Percentiles rank a stretch among this genome's conserved stretches.
These are phyloP conservation scores for Neurospora hispaniola DNA, from an alignment of 495 filamentous ascomycete species.

Conservation along the genomic window DNA sequence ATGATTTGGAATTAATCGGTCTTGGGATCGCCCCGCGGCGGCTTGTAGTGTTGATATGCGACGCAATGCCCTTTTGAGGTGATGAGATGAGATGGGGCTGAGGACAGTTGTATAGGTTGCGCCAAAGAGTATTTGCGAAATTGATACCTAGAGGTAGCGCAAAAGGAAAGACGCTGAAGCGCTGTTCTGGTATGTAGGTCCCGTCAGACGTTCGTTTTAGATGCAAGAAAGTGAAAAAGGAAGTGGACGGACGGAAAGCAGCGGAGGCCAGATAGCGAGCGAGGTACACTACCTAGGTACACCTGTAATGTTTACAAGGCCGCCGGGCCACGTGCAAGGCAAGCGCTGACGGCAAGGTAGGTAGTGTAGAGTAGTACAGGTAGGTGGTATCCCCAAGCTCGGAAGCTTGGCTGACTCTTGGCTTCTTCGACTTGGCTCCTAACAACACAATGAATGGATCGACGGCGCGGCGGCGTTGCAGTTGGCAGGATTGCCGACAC, in stretches of 20 bases:
- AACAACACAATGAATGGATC: not conserved
- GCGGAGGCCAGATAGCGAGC: not conserved
- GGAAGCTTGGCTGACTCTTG: not conserved
- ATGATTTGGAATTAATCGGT: not conserved
- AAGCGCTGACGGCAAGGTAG: not conserved
- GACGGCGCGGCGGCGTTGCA: not conserved
- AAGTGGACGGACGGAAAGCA: not conserved
- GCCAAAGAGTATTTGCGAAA: not conserved
- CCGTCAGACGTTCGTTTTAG: not conserved
- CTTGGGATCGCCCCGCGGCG: not conserved
- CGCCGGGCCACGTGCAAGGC: not conserved
- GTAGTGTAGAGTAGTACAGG: not conserved
- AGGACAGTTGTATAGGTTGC: not conserved
- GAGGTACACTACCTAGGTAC: too few relatives aligned
- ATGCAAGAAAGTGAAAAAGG: not conserved
- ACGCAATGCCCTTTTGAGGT: not conserved
- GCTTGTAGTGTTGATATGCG: not conserved
- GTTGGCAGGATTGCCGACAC: not conserved
- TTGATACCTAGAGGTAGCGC: too few relatives aligned
- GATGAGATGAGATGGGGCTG: not conserved
- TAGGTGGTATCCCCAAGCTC: not conserved
- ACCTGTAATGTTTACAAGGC: not conserved
- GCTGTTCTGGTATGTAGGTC: not conserved
- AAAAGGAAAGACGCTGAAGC: not conserved
- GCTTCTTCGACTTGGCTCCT: not conserved